Conservation (phyloP, 345 rosid genomes). For the Aethionema arabicum region DNA sequence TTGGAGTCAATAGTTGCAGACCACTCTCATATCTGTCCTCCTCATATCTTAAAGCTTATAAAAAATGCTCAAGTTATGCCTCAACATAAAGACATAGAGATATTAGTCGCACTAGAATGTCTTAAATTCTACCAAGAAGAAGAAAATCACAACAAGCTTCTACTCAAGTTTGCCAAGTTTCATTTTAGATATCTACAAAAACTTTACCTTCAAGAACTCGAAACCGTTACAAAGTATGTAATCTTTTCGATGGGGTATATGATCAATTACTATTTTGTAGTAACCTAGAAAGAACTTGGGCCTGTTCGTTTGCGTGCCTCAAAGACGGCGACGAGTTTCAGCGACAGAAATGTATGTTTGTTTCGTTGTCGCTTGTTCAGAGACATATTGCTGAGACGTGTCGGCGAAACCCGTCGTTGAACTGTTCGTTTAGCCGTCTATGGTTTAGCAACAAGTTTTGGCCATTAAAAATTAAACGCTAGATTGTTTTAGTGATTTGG, state of each 20-base stretch:
- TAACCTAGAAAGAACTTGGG: background rate
- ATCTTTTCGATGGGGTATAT: too few relatives aligned
- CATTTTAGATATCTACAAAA: conserved; percentile 1
- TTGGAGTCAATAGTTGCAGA: conserved; percentile 5
- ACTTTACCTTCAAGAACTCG: conserved; percentile 15
- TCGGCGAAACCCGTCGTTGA: too few relatives aligned
- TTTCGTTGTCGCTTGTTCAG: too few relatives aligned
- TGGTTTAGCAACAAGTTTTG: too few relatives aligned
- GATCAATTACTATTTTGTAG: background rate
- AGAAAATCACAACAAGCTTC: background rate
- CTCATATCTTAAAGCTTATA: conserved; percentile 5
- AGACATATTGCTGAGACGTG: too few relatives aligned
- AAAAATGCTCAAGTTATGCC: background rate
- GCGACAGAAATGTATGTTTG: too few relatives aligned
- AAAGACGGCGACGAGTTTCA: too few relatives aligned
- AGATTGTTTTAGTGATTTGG: too few relatives aligned
- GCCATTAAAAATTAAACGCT: too few relatives aligned
- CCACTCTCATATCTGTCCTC: background rate
- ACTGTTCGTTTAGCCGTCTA: too few relatives aligned
- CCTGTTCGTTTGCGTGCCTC: too few relatives aligned
- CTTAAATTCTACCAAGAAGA: conserved; percentile 2
- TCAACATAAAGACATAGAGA: background rate
- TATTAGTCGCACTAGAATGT: conserved; percentile 3
- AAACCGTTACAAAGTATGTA: background rate
- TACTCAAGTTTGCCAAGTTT: conserved; percentile 16